Evolutionary conservation across 345 rosid genomes (phyloP), one percentile per base, ranked within the genome.

Genomic region (Rhodamnia rubescens): DNA sequence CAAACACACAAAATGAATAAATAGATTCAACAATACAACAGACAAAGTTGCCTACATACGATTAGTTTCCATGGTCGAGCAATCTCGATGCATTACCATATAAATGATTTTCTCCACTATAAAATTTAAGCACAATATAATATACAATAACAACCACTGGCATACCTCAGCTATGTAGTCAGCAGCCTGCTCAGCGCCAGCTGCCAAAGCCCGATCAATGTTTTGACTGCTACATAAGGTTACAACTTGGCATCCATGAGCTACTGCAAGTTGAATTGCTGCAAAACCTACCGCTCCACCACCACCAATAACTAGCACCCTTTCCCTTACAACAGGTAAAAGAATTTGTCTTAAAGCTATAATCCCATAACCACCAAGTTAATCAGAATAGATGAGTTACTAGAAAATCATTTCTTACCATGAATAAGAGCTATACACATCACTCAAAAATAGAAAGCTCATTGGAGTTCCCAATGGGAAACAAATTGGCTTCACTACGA

Each of bases 221-320:
- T 93, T 96, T 89, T 90, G 91, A 89, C 92, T 88, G 36, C 95
- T 96, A 92, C 99, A 96, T 49, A 98, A 94, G 78, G 96, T 91
- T 55, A 92, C 87, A 86, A 94, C 96, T 74, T 90, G 94, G 84
- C 97, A 95, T 20, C 95, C 93, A 69, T 88, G 88, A 87, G 96
- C 97, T 49, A 92, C 95, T 3, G 94, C 93, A 83, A 96, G 92
- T 92, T 96, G 99, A 85, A 94, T 92, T 87, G 98, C 98, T 83
- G 98, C 86, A 87, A 93, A 96, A 61, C 99, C 98, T 53, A 95
- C 98, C 5, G 98, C 98, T 69, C 97, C 99, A 82, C 96, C 99
- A 80, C 98, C 99, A 49, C 98, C 99, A 50, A 94, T 81, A 86
- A 95, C 91, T 83, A 96, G 90, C 53, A 96, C 81, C 86, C 96